phyloP scores from a whole-genome alignment of 1,139 yeast genomes.

The Yamadazyma atmosphaerica region DNA sequence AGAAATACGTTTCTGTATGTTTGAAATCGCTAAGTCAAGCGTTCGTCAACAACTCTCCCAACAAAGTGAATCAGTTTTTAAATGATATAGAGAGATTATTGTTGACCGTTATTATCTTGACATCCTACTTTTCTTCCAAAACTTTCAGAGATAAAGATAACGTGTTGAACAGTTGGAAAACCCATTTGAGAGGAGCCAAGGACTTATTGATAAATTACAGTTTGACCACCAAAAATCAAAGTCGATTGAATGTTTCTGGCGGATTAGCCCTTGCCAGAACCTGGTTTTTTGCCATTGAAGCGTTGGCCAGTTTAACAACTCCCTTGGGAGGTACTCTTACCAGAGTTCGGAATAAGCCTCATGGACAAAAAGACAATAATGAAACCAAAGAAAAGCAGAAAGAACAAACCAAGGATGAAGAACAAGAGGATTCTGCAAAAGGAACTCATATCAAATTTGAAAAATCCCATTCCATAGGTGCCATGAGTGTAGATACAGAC shows the following conservation, averaged over 20 bases:
- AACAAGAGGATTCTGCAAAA: conserved; percentile 6
- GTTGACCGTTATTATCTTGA: conserved; percentile 37
- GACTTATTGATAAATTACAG: conserved; percentile 38
- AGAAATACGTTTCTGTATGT: conserved; percentile 33
- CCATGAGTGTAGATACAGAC: conserved; percentile 11
- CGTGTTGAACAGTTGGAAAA: conserved; percentile 34
- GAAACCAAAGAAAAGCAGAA: not conserved
- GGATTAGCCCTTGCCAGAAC: conserved; percentile 46
- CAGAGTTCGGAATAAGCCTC: conserved; percentile 7
- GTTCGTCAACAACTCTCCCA: conserved; percentile 22
- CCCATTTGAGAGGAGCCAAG: conserved; percentile 42
- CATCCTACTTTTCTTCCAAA: conserved; percentile 39
- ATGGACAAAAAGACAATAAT: not conserved
- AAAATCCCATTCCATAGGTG: conserved; percentile 4
- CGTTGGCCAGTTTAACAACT: conserved; percentile 34
- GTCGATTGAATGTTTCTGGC: conserved; percentile 21
- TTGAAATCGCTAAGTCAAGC: conserved; percentile 33
- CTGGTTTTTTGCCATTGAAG: conserved; percentile 48
- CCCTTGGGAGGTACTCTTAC: conserved; percentile 34
- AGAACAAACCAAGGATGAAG: conserved; percentile 2
- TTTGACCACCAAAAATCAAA: conserved; percentile 18
- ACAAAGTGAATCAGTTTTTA: conserved; percentile 16
- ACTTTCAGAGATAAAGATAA: conserved; percentile 18
- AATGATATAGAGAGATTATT: conserved; percentile 39
- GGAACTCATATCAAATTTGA: conserved; percentile 5